phyloP scores from a whole-genome alignment of 2,329 filamentous ascomycete genomes.

The Colletotrichum cereale region DNA sequence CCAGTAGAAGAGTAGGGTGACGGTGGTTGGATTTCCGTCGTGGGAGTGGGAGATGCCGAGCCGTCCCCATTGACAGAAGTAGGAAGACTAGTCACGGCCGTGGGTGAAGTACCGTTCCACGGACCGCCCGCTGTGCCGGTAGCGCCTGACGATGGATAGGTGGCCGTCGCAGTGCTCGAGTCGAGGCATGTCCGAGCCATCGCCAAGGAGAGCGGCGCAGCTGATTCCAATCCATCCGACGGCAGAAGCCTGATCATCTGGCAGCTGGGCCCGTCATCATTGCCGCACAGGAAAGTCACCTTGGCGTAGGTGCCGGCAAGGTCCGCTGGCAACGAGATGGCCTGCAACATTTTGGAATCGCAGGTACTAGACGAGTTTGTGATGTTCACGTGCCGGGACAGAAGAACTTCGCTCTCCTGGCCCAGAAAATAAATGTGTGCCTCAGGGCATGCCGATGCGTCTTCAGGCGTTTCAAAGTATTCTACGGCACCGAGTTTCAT shows the following conservation, averaged over 20 bases:
- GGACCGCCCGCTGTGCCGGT: not conserved
- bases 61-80: not conserved
- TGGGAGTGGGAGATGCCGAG: not conserved
- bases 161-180: not conserved
- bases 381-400: constrained; percentile 4
- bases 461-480: constrained; percentile 9
- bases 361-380: not conserved
- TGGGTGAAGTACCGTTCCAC: constrained; percentile 1
- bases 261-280: not conserved
- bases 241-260: constrained; percentile 8
- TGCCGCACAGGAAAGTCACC: constrained; percentile 5
- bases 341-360: constrained; percentile 3
- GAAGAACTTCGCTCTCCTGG: not conserved
- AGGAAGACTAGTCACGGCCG: not conserved
- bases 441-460: constrained; percentile 1
- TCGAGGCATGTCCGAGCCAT: not conserved
- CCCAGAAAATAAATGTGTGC: constrained; percentile 9
- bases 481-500: not conserved
- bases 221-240: not conserved
- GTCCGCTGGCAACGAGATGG: not conserved
- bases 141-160: not conserved
- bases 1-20: not conserved
- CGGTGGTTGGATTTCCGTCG: not conserved
- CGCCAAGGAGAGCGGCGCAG: not conserved
- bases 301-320: constrained; percentile 1